These are phyloP conservation scores for Hibiscus syriacus DNA, from an alignment of 345 rosid species.

Conservation along the genomic window DNA sequence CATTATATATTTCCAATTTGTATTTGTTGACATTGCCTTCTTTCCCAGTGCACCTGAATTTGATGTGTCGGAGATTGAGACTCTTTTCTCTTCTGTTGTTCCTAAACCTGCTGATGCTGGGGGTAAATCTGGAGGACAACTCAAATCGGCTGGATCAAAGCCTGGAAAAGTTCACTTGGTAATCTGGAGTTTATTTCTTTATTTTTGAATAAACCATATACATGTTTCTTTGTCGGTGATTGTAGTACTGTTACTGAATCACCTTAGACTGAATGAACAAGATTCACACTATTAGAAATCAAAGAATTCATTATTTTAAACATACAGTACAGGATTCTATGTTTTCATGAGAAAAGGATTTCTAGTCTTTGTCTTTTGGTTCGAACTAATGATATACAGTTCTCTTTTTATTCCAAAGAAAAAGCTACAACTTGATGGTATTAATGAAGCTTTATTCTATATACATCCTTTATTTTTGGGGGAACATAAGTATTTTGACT, in stretches of 20 bases:
- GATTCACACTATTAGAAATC: neutral
- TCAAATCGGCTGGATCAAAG: slow-evolving; percentile 71
- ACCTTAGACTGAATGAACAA: neutral
- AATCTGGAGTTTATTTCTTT: slow-evolving; percentile 14
- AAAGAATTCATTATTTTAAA: neutral
- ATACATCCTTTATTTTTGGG: neutral
- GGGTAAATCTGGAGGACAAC: slow-evolving; percentile 55
- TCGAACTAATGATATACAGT: neutral
- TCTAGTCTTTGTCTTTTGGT: neutral
- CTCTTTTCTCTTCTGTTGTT: slow-evolving; percentile 73
- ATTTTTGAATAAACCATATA: neutral
- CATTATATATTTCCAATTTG: neutral
- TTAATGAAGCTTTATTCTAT: neutral
- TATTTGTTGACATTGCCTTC: slow-evolving; percentile 12
- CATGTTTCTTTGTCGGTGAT: neutral
- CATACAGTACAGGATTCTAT: neutral
- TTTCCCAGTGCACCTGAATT: slow-evolving; percentile 68
- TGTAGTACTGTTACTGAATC: neutral
- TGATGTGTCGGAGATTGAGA: slow-evolving; percentile 91
- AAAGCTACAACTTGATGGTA: neutral
- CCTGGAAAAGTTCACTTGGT: slow-evolving; percentile 82
- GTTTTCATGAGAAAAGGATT: neutral
- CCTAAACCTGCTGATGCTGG: slow-evolving; percentile 53
- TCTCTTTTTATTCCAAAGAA: neutral
- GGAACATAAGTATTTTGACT: slow-evolving; percentile 1